Conservation (phyloP, 2,329 filamentous ascomycete species). For the Fragosphaeria purpurea region DNA sequence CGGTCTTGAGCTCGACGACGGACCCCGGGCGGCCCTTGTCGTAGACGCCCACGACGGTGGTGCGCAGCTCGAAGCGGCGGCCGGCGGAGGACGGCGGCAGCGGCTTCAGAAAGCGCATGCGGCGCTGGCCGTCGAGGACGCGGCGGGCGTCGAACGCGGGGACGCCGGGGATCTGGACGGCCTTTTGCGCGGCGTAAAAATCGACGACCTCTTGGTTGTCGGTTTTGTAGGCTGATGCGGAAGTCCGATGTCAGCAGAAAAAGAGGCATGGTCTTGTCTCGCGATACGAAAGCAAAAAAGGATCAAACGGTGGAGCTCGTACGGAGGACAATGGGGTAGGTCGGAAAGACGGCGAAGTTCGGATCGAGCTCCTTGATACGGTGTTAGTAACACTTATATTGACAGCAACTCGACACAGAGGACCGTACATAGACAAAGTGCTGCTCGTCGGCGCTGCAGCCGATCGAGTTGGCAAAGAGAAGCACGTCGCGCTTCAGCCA, state of each 20-base stretch:
- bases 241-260: slow-evolving; percentile 3
- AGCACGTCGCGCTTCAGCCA: slow-evolving; percentile 85
- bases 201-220: slow-evolving; percentile 67
- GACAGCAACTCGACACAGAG: neutral
- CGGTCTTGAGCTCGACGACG: slow-evolving; percentile 69
- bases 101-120: slow-evolving; percentile 65
- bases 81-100: slow-evolving; percentile 64
- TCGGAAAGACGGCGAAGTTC: slow-evolving; percentile 79
- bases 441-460: slow-evolving; percentile 72
- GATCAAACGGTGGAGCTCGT: slow-evolving; percentile 20
- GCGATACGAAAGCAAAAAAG: neutral
- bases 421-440: slow-evolving; percentile 76
- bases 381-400: neutral
- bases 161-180: slow-evolving; percentile 60
- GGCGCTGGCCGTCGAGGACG: slow-evolving; percentile 76
- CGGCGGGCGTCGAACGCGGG: slow-evolving; percentile 66
- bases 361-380: slow-evolving; percentile 67
- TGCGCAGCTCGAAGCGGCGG: slow-evolving; percentile 63
- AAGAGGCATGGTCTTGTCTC: neutral
- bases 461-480: slow-evolving; percentile 85
- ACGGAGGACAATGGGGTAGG: slow-evolving; percentile 75
- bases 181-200: slow-evolving; percentile 65
- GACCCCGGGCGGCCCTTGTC: slow-evolving; percentile 80
- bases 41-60: slow-evolving; percentile 74
- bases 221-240: slow-evolving; percentile 60